A percentile compares a stretch with the other conserved stretches of the same genome.
Conservation (phyloP, 148 eudicot species). For the Vaccinium vitisidaea region DNA sequence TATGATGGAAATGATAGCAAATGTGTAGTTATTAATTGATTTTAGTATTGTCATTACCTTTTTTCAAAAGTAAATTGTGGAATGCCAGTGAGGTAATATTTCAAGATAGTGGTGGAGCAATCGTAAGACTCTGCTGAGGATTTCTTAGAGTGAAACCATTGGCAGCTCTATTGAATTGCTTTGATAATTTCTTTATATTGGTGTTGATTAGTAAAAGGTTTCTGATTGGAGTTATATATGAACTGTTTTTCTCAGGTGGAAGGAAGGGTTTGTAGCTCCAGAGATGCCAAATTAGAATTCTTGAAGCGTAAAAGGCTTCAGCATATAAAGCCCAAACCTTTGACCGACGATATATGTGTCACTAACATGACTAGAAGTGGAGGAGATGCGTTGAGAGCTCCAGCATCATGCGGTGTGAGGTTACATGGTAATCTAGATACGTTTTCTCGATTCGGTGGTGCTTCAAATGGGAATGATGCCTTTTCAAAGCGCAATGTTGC, state of each 20-base stretch:
- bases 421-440: conserved; percentile 33
- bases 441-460: conserved; percentile 28
- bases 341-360: conserved; percentile 26
- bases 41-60: not conserved
- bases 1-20: not conserved
- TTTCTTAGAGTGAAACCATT: not conserved
- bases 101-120: conserved; percentile 4
- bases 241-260: conserved; percentile 62
- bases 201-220: not conserved
- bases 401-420: conserved; percentile 63
- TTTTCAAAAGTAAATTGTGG: not conserved
- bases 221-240: not conserved
- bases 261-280: conserved; percentile 65
- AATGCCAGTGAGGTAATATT: not conserved
- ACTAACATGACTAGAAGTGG: conserved; percentile 61
- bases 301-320: conserved; percentile 91
- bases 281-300: conserved; percentile 77
- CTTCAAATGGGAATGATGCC: conserved; percentile 39
- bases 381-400: conserved; percentile 70
- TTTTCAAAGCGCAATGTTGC: conserved; percentile 53
- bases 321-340: conserved; percentile 49
- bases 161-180: not conserved
- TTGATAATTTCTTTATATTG: not conserved
- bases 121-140: not conserved
- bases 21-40: not conserved